phyloP scores from a whole-genome alignment of 1,139 yeast species.

The Suhomyces bribrorum region DNA sequence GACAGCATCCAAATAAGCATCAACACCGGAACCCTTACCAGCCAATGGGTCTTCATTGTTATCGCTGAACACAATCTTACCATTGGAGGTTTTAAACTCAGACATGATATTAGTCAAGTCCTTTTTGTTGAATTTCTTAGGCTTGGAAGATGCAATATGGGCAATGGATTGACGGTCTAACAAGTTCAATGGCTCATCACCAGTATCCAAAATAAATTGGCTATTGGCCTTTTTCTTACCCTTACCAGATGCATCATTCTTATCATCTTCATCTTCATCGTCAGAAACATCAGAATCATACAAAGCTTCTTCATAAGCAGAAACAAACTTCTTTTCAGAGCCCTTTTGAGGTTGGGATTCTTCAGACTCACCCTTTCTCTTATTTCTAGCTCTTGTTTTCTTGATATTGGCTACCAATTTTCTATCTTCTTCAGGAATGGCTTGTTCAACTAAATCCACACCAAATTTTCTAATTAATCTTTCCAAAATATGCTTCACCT shows the following conservation, averaged over 20 bases:
- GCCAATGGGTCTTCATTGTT: conserved; percentile 54
- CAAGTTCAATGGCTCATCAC: conserved; percentile 85
- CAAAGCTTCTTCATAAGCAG: conserved; percentile 84
- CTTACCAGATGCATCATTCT: conserved; percentile 24
- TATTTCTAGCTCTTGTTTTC: conserved; percentile 81
- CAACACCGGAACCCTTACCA: conserved; percentile 60
- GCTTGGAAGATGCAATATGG: conserved; percentile 83
- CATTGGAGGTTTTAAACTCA: conserved; percentile 52
- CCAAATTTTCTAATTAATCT: conserved; percentile 90
- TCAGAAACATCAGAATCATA: conserved; percentile 59
- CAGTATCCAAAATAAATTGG: conserved; percentile 75
- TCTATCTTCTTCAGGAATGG: conserved; percentile 85
- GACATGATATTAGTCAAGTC: conserved; percentile 46
- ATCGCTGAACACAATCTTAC: conserved; percentile 53
- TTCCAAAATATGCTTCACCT: conserved; percentile 90
- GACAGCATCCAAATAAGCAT: conserved; percentile 92
- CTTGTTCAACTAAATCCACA: conserved; percentile 69
- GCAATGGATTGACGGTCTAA: conserved; percentile 83
- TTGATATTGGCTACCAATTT: conserved; percentile 82
- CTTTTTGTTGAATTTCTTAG: conserved; percentile 54
- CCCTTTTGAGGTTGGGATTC: too few species aligned
- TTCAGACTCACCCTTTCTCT: conserved; percentile 60
- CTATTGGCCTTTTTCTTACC: conserved; percentile 36
- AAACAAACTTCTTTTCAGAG: conserved; percentile 56
- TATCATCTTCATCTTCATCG: conserved; percentile 39